Conservation (phyloP, 1,139 yeast genomes). For the Nakaseomyces kungkrabaensis region DNA sequence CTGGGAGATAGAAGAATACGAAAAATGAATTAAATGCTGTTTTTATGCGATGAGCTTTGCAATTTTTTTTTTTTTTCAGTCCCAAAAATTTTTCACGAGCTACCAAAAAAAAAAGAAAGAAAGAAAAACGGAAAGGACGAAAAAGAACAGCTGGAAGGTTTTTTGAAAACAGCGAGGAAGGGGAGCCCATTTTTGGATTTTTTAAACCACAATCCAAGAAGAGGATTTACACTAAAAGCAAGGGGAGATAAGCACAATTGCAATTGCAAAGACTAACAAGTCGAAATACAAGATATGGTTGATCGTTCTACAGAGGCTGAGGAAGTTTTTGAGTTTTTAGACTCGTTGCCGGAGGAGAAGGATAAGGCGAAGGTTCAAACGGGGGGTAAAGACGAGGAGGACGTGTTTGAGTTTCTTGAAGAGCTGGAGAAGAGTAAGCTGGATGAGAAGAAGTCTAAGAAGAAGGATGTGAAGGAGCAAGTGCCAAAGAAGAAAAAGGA, state of each 20-base stretch:
- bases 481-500: conserved; percentile 8
- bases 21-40: no score
- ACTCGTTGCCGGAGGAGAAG: conserved; percentile 69
- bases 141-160: no score
- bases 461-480: conserved; percentile 5
- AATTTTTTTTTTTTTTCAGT: not conserved
- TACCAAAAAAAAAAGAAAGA: not conserved
- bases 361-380: conserved; percentile 24
- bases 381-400: conserved; percentile 45
- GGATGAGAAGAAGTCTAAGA: conserved; percentile 11
- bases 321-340: conserved; percentile 82
- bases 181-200: not conserved
- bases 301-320: conserved; percentile 39
- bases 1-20: no score
- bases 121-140: not conserved
- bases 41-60: not conserved
- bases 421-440: conserved; percentile 47
- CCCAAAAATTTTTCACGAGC: not conserved
- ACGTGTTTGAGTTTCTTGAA: conserved; percentile 78
- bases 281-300: not conserved
- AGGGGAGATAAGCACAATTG: no score
- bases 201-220: not conserved
- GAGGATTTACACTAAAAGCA: no score
- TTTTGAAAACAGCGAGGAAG: no score
- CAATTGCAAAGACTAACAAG: no score